Evolutionary conservation across 805 yeast genomes (phyloP), one percentile per base, ranked within the genome.

Genomic region (Saturnispora silvae): DNA sequence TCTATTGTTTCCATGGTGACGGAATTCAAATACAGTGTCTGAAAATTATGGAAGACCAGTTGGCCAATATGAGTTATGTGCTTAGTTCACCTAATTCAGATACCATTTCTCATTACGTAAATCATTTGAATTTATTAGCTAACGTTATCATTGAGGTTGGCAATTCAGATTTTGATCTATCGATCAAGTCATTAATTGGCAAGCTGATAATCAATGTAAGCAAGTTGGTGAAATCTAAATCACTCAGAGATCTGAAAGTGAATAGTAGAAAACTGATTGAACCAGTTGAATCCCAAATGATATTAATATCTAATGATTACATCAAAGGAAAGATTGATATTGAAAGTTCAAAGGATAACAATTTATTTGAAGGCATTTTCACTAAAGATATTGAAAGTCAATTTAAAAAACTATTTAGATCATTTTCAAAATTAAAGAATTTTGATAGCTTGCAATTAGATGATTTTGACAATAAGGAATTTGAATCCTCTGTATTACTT

Each of bases 41-140:
- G 35, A 15, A 38, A 3, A 3, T 28, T 7, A 31, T 57, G 3
- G 37, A 44, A 17, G 31, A 24, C 2, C 45, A 45, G 10, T 31
- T 53, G 4, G 47, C 41, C 5, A 17, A 30, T 3, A 28, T 57
- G 23, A 43, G 48, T 3, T 41, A 43, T 18, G 35, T 32, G 1
- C 34, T 60, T 3, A 33, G 37, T 1, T 55, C 60, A 5, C 53
- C 62, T 1, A 59, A 57, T 37, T 31, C 51, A 3, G 38, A 45
- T 3, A 56, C 51, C 29, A 42, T 41, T 2, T 26, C 34, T 4
- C 15, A 32, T 1, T 28, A 44, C 18, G 14, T 53, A 2, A 30
- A 40, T 3, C 36, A 35, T n/a, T 13, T 54, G 8, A 22, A 18
- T 19, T 36, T 52, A 13, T 22, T 44, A n/a, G 9, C 45, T 0